Base-by-base conservation (phyloP, 2,329 filamentous ascomycete species). In the Fulvia fulva region DNA sequence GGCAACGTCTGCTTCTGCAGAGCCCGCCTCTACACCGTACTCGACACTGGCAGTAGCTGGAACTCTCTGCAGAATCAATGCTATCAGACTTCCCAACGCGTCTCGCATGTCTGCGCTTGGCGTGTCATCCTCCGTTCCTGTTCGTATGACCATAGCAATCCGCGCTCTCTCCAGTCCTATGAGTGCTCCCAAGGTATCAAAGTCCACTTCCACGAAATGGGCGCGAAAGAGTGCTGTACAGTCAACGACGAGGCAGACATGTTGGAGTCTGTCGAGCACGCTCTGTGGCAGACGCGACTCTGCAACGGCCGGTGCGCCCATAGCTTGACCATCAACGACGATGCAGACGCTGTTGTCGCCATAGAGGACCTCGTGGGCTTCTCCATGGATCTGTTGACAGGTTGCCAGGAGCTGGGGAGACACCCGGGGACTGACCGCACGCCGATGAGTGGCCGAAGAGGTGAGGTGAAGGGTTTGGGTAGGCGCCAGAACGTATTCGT, bases 361-460 rank as follows among this genome's bases (percentile, higher is more conserved):
- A 63, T 79, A 80, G 14, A 81, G 68, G 8, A 81, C 68, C 19
- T 70, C 65, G 2, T 63, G 61, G 0, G 74, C 74, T 70, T 80
- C 77, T 23, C 64, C 22, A 65, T 76, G 62, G 62, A 76, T 72
- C 41, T 70, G 70, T 16, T 64, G 69, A 64, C 73, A 77, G 9
- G 75, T 75, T 5, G 63, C 58, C 1, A 80, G 71, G 32, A 79
- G 73, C 16, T 67, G 62, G 2, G 76, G 71, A 56, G 75, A 66
- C 19, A 81, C 65, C 61, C 22, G 28, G 9, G 67, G 68, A 0
- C 11, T 30, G 28, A 67, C 59, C 19, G 63, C 52, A 30, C 57
- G 51, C 32, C 62, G 65, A 47, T 63, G 58, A 14, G 56, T 55
- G n/a, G 51, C 44, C 2, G 61, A 67, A 3, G 53, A 50, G 22